These are phyloP conservation scores for Fusarium proliferatum DNA, from an alignment of 2,329 filamentous ascomycete genomes.

Conservation along the genomic window DNA sequence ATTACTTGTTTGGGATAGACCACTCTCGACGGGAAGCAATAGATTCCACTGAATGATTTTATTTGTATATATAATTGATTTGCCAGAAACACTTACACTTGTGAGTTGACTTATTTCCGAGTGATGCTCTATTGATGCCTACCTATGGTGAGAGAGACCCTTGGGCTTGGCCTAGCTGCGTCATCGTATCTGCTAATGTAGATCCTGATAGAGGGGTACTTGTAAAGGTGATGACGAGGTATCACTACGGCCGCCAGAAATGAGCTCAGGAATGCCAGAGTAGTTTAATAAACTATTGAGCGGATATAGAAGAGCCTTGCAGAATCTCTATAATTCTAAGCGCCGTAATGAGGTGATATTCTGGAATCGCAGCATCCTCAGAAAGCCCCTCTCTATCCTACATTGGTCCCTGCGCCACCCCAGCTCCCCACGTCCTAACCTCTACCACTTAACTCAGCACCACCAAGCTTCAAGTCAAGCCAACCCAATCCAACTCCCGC, in stretches of 20 bases:
- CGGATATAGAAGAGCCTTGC: fast-evolving
- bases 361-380: background rate
- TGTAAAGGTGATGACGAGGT: background rate
- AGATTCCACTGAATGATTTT: slow-evolving; percentile 47
- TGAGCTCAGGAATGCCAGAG: fast-evolving
- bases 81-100: background rate
- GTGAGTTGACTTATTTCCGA: background rate
- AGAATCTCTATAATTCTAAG: fast-evolving
- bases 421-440: slow-evolving; percentile 33
- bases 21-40: slow-evolving; percentile 47
- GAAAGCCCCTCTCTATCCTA: slow-evolving; percentile 31
- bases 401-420: slow-evolving; percentile 35
- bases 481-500: slow-evolving; percentile 35
- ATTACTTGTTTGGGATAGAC: slow-evolving; percentile 43
- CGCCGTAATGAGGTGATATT: fast-evolving
- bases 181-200: slow-evolving; percentile 28
- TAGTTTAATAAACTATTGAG: fast-evolving
- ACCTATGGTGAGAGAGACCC: background rate
- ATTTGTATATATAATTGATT: slow-evolving; percentile 37
- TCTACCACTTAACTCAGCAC: slow-evolving; percentile 17
- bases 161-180: slow-evolving; percentile 21
- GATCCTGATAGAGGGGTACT: slow-evolving; percentile 28
- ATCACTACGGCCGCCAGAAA: fast-evolving
- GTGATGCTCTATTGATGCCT: slow-evolving; percentile 7
- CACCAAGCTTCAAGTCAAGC: slow-evolving; percentile 32